Evolutionary conservation across 164 flowering plant species (phyloP), one percentile per base, ranked within the genome.

Genomic region (Chimonanthus praecox): DNA sequence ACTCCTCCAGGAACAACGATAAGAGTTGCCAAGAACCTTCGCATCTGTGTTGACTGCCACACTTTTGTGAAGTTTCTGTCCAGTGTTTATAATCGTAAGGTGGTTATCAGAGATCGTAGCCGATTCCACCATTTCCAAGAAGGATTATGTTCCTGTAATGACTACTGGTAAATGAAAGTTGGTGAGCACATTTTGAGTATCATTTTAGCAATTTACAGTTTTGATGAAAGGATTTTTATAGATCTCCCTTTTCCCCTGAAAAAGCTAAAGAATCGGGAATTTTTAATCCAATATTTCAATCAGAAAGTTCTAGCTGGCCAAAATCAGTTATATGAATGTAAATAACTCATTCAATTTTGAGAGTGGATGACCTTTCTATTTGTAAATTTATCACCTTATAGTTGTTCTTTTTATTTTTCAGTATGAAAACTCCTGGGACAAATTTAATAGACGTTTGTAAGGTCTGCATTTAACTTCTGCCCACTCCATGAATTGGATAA

Each of bases 141-240:
- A 70, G 97, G 97, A 11, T 73, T 43, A 11, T 92, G 94, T 79
- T 89, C 94, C 10, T 92, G 97, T 80, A 83, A 86, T 58, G 95
- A 86, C 76, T 92, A 82, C 45, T 89, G 95, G 97, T 89, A 84
- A 77, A 16, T 65, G 33, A 33, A 33, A 33, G 33, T 33, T 33
- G 33, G 33, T 33, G 33, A 33, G 33, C 33, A 33, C 33, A 33
- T 33, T 33, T 33, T 33, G 33, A 33, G 33, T 33, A 33, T 33
- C 33, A 33, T 33, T 33, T 33, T 33, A 33, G 33, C 33, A 33
- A 33, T 33, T 33, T 33, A 33, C 33, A 33, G 33, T 33, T 33
- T 33, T 33, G 33, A 33, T 33, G 33, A 33, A 33, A n/a, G 47
- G 4, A n/a, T 16, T 44, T 66, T 44, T 16, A 44, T 48, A 33